These are phyloP conservation scores for Typha latifolia DNA, from an alignment of 176 grass and related monocot species.

Conservation along the genomic window DNA sequence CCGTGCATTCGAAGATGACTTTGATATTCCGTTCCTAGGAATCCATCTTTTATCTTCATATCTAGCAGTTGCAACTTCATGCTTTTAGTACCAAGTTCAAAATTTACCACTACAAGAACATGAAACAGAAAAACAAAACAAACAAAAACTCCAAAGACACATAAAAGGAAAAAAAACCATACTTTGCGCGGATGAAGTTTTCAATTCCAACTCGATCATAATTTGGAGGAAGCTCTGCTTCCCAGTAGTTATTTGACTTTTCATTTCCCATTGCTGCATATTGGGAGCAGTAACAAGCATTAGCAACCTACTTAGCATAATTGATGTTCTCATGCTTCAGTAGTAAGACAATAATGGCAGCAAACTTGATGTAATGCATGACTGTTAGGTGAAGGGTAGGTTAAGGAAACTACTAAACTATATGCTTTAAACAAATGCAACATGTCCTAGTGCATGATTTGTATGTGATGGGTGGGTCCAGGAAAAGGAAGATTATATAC, in stretches of 20 bases:
- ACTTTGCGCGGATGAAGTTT: conserved; percentile 97
- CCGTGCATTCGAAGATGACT: conserved; percentile 21
- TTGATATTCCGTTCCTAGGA: conserved; percentile 54
- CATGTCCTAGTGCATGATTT: conserved; percentile 51
- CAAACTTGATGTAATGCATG: conserved; percentile 13
- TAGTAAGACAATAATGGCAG: conserved; percentile 14
- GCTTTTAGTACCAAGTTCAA: conserved; percentile 5
- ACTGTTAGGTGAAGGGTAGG: neutral
- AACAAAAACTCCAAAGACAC: conserved; percentile 13
- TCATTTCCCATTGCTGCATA: conserved; percentile 95
- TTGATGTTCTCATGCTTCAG: neutral
- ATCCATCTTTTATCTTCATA: conserved; percentile 99
- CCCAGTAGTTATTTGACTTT: conserved; percentile 89
- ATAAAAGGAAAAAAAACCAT: conserved; percentile 23
- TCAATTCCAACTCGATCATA: conserved; percentile 96
- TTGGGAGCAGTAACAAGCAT: neutral
- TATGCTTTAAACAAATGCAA: conserved; percentile 93
- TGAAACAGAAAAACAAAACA: conserved; percentile 6
- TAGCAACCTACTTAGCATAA: neutral
- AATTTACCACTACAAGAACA: neutral
- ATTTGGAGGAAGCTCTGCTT: conserved; percentile 92
- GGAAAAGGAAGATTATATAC: conserved; percentile 29
- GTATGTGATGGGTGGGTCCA: too few species aligned
- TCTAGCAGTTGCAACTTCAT: conserved; percentile 34
- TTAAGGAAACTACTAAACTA: conserved; percentile 5